A percentile compares a stretch with the other conserved stretches of the same genome.
Evolutionary conservation across 441 rosid species (phyloP).

Genomic region (Gossypium trilobum): DNA sequence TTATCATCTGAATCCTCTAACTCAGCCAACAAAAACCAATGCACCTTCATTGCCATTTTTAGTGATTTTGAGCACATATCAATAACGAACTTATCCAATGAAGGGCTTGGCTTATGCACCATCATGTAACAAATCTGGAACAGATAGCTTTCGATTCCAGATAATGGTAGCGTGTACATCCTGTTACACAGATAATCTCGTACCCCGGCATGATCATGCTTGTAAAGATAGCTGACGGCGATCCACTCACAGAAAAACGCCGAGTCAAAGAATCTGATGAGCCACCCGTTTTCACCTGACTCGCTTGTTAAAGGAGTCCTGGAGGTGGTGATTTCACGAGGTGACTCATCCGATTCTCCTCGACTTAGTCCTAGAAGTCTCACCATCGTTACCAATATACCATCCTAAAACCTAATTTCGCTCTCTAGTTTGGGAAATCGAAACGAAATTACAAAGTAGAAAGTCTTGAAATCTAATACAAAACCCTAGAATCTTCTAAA

Average conservation of each 20-base stretch:
- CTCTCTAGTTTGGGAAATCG: conserved; percentile 8
- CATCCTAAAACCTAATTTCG: conserved; percentile 27
- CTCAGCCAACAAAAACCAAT: conserved; percentile 95
- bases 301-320: conserved; percentile 50
- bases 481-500: conserved; percentile 35
- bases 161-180: conserved; percentile 86
- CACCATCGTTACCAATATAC: conserved; percentile 60
- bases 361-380: conserved; percentile 63
- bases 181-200: conserved; percentile 94
- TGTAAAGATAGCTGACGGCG: conserved; percentile 93
- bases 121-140: conserved; percentile 91
- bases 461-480: conserved; percentile 18
- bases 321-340: conserved; percentile 75
- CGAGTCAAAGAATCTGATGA: conserved; percentile 91
- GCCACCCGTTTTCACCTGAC: conserved; percentile 90
- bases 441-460: conserved; percentile 18
- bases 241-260: conserved; percentile 99
- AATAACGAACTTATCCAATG: conserved; percentile 93
- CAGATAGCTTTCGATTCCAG: conserved; percentile 83
- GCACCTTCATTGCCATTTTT: conserved; percentile 85
- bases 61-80: conserved; percentile 79
- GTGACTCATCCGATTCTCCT: conserved; percentile 65
- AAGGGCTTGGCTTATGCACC: conserved; percentile 95
- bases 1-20: conserved; percentile 89
- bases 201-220: conserved; percentile 86